These are phyloP conservation scores for Candida argentea DNA, from an alignment of 805 yeast species.

Conservation along the genomic window DNA sequence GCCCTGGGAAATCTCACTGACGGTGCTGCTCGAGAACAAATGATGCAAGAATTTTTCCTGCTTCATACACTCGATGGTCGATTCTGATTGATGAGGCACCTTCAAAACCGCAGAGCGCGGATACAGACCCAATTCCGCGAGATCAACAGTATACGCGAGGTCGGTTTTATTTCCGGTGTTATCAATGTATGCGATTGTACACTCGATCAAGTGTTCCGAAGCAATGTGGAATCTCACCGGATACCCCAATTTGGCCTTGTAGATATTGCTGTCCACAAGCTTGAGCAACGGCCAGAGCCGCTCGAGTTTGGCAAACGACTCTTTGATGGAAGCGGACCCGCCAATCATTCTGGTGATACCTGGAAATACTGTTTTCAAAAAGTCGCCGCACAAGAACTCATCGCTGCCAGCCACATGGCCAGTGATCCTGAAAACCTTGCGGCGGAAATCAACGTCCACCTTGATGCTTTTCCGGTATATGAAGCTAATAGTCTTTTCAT, in stretches of 20 bases:
- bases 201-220: slow-evolving; percentile 3
- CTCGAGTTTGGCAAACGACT: too few relatives aligned
- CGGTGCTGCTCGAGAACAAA: too few relatives aligned
- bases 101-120: too few relatives aligned
- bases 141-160: slow-evolving; percentile 2
- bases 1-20: too few relatives aligned
- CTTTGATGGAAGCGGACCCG: slow-evolving; percentile 10
- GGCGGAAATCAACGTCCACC: slow-evolving; percentile 2
- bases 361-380: background rate
- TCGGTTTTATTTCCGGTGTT: slow-evolving; percentile 7
- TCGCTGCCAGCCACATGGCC: background rate
- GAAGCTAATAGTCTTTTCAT: slow-evolving; percentile 6
- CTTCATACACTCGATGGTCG: too few relatives aligned
- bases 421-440: too few relatives aligned
- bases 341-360: slow-evolving; percentile 5
- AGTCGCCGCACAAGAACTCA: slow-evolving; percentile 1
- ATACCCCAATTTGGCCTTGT: slow-evolving; percentile 16
- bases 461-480: slow-evolving; percentile 7
- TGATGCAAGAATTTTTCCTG: too few relatives aligned
- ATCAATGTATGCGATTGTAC: slow-evolving; percentile 10
- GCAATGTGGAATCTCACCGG: slow-evolving; percentile 14
- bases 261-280: slow-evolving; percentile 20
- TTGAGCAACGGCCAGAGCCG: slow-evolving; percentile 13
- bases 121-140: background rate
- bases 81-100: too few relatives aligned